Conservation (phyloP, 108 stramenopile genomes). For the Nitzschia putrida region DNA sequence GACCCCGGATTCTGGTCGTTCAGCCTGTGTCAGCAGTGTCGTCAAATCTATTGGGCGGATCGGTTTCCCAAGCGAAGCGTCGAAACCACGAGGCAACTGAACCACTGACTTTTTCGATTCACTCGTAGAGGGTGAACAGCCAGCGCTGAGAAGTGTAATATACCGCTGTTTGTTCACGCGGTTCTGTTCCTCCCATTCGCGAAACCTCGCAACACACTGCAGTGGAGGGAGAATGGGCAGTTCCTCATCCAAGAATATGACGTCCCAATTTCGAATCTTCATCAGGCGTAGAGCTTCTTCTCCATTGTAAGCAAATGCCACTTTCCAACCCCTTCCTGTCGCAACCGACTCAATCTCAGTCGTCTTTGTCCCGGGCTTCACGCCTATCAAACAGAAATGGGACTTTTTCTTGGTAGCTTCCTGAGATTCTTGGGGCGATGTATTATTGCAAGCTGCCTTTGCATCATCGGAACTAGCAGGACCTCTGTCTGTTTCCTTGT, state of each 20-base stretch:
- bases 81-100: constrained; percentile 44
- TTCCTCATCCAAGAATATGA: constrained; percentile 51
- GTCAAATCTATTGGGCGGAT: not conserved
- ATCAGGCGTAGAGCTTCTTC: constrained; percentile 52
- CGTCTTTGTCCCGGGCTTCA: not conserved
- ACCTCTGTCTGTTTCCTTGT: not conserved
- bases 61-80: constrained; percentile 52
- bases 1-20: constrained; percentile 2
- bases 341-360: constrained; percentile 7
- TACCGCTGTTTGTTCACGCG: constrained; percentile 46
- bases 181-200: constrained; percentile 55
- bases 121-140: constrained; percentile 8
- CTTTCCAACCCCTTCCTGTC: constrained; percentile 47
- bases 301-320: constrained; percentile 44
- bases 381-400: constrained; percentile 29
- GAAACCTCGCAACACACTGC: constrained; percentile 44
- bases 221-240: constrained; percentile 36
- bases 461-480: not conserved
- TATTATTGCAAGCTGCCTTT: too few relatives aligned
- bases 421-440: too few relatives aligned
- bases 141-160: constrained; percentile 43
- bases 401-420: too few relatives aligned
- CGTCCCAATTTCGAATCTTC: constrained; percentile 58
- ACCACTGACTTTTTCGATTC: constrained; percentile 12
- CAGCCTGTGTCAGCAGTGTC: not conserved